phyloP scores from a whole-genome alignment of 2,329 filamentous ascomycete genomes.

The Nigrograna mackinnonii region DNA sequence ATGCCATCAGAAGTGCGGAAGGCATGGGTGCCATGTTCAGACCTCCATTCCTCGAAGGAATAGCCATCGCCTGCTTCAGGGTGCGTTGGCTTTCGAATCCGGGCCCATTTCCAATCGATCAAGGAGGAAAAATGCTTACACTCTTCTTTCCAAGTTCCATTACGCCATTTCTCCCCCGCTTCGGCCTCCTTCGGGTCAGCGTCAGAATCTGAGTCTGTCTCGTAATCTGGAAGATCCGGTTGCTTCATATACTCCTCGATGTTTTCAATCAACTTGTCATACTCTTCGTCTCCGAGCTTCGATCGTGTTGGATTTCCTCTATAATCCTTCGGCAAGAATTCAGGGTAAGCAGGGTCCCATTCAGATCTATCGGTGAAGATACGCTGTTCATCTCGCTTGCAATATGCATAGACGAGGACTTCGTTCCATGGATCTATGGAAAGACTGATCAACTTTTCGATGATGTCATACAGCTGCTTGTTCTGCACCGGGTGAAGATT shows the following conservation, averaged over 20 bases:
- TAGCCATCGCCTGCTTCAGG: too few species aligned
- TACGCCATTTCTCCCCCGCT: background rate
- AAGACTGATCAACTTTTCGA: constrained; percentile 48
- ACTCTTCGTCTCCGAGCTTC: background rate
- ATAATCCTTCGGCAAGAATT: background rate
- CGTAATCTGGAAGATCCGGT: background rate
- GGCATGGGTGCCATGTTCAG: too few species aligned
- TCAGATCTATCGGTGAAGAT: background rate
- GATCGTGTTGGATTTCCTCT: background rate
- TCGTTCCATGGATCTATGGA: constrained; percentile 50
- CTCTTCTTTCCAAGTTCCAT: background rate
- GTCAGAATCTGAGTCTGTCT: background rate
- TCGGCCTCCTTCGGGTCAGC: background rate
- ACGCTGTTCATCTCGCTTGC: too few species aligned
- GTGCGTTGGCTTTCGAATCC: background rate
- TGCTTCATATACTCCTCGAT: background rate
- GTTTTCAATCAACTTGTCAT: background rate
- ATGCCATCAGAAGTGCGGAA: too few species aligned
- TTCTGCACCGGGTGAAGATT: constrained; percentile 52
- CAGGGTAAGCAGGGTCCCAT: background rate
- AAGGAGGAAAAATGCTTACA: background rate
- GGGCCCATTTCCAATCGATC: background rate
- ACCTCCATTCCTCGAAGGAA: background rate
- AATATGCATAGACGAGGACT: constrained; percentile 4
- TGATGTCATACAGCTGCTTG: constrained; percentile 41